A percentile compares a stretch with the other conserved stretches of the same genome.
Evolutionary conservation across 2,329 filamentous ascomycete genomes (phyloP).

Genomic region (Colletotrichum lindemuthianum): DNA sequence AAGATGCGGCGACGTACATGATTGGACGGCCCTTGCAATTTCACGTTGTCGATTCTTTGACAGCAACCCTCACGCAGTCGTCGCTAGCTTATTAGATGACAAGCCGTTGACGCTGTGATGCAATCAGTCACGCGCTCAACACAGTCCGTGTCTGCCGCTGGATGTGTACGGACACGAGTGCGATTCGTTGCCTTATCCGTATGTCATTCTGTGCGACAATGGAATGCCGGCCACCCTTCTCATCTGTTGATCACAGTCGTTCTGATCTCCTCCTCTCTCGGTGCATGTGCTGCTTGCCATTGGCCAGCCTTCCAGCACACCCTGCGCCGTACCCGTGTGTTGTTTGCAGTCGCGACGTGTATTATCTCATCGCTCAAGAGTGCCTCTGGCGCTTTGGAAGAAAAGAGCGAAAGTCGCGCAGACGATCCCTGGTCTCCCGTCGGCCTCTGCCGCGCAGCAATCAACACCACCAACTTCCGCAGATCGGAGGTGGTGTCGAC

Average conservation of each 20-base stretch:
- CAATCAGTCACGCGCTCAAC: constrained; percentile 20
- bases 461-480: constrained; percentile 25
- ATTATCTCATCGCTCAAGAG: background rate
- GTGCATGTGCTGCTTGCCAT: constrained; percentile 25
- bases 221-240: background rate
- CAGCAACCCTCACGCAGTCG: constrained; percentile 20
- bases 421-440: constrained; percentile 15
- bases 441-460: constrained; percentile 23
- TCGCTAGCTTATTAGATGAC: constrained; percentile 3
- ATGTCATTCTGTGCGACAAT: constrained; percentile 12
- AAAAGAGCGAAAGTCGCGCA: constrained; percentile 6
- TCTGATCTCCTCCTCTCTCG: background rate
- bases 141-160: background rate
- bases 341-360: constrained; percentile 16
- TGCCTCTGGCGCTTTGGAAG: constrained; percentile 31
- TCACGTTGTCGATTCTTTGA: constrained; percentile 50
- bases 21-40: constrained; percentile 51
- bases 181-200: constrained; percentile 9
- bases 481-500: constrained; percentile 25
- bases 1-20: constrained; percentile 40
- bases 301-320: constrained; percentile 23
- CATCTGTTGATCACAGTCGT: constrained; percentile 4
- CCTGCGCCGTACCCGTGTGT: background rate
- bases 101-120: constrained; percentile 17
- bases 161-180: background rate